Evolutionary conservation across 345 rosid species (phyloP).

Genomic region (Geranium brycei): DNA sequence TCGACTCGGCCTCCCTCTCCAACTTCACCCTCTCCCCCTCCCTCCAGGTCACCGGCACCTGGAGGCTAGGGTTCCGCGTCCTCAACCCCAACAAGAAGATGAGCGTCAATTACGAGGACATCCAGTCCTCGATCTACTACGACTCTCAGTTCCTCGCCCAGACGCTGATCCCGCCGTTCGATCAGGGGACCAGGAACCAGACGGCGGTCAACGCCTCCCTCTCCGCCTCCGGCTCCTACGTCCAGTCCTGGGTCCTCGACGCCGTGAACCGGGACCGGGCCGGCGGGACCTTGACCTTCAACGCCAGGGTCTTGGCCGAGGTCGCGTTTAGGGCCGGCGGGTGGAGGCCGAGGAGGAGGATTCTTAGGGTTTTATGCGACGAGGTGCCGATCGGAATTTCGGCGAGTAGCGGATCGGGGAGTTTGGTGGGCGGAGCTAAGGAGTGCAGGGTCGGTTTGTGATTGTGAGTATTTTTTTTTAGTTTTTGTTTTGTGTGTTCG

Average conservation of each 20-base stretch:
- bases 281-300: slow-evolving; percentile 30
- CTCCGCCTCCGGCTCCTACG: slow-evolving; percentile 31
- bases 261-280: slow-evolving; percentile 29
- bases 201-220: slow-evolving; percentile 24
- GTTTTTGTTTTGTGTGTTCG: neutral
- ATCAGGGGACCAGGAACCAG: slow-evolving; percentile 34
- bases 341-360: slow-evolving; percentile 35
- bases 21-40: slow-evolving; percentile 9
- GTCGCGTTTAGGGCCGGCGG: slow-evolving; percentile 37
- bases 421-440: slow-evolving; percentile 30
- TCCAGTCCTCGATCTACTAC: slow-evolving; percentile 16
- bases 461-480: slow-evolving; percentile 1
- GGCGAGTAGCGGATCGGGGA: slow-evolving; percentile 35
- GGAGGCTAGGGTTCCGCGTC: slow-evolving; percentile 41
- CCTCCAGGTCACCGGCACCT: slow-evolving; percentile 27
- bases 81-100: slow-evolving; percentile 71
- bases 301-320: slow-evolving; percentile 25
- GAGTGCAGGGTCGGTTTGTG: slow-evolving; percentile 27
- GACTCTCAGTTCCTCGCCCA: slow-evolving; percentile 18
- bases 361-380: slow-evolving; percentile 33
- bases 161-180: slow-evolving; percentile 47
- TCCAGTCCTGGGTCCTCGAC: slow-evolving; percentile 13
- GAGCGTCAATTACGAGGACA: slow-evolving; percentile 26
- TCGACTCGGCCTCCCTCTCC: slow-evolving; percentile 14
- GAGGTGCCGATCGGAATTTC: slow-evolving; percentile 27